Evolutionary conservation across 331 rosid genomes (phyloP).

Genomic region (Phaseolus coccineus): DNA sequence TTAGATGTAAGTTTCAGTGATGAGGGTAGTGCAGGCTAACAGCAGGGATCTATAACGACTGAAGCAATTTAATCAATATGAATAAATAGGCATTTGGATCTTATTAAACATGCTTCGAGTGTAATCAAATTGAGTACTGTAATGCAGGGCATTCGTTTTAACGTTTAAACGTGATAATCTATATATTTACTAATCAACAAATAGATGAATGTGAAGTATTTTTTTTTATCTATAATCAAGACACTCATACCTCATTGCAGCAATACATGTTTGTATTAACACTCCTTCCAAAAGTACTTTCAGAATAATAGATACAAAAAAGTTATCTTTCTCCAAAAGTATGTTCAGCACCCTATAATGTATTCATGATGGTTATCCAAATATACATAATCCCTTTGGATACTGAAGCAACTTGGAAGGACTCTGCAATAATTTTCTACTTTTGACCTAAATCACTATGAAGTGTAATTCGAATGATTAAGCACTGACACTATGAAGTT

Average conservation of each 20-base stretch:
- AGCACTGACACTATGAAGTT: not conserved
- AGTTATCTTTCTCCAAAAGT: not conserved
- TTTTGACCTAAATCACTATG: not conserved
- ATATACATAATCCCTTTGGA: not conserved
- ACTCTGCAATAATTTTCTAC: not conserved
- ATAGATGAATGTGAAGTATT: not conserved
- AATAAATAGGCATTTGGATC: constrained; percentile 6
- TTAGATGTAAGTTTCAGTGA: not conserved
- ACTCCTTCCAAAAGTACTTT: not conserved
- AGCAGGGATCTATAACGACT: not conserved
- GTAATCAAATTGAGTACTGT: not conserved
- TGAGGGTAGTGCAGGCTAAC: not conserved
- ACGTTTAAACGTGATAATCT: not conserved
- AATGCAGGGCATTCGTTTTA: not conserved
- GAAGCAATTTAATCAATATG: constrained; percentile 1
- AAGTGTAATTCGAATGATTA: constrained; percentile 2
- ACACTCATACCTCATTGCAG: not conserved
- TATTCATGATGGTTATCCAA: not conserved
- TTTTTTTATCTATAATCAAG: not conserved
- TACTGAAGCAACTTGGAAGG: not conserved
- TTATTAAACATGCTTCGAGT: not conserved
- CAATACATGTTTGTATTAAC: not conserved
- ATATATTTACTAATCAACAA: constrained; percentile 10
- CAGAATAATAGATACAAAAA: not conserved
- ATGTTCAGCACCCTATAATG: not conserved